Conservation (phyloP, 768 basidiomycete genomes). For the Cystofilobasidium bisporidii region DNA sequence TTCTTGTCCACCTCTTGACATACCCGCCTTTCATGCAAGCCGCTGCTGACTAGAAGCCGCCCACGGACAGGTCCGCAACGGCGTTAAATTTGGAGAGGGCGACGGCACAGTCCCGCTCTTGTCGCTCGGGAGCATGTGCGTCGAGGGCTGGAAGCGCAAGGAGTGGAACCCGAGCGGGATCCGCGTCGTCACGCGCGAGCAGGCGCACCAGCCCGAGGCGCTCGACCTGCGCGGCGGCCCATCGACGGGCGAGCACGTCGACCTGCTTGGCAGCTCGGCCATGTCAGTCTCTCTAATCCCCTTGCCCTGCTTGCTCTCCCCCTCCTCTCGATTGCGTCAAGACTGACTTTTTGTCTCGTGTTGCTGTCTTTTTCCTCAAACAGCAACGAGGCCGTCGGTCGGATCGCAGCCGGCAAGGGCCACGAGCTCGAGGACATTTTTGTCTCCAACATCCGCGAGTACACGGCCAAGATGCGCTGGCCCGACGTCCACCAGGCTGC, state of each 20-base stretch:
- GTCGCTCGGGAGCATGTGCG: conserved; percentile 81
- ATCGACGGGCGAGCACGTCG: conserved; percentile 73
- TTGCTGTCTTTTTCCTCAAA: no score
- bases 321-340: background rate
- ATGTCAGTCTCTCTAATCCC: background rate
- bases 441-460: conserved; percentile 69
- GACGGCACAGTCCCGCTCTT: conserved; percentile 62
- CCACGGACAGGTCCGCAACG: conserved; percentile 53
- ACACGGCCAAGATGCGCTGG: conserved; percentile 66
- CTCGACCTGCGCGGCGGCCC: conserved; percentile 77
- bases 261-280: conserved; percentile 60
- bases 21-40: no score
- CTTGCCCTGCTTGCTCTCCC: background rate
- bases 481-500: background rate
- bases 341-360: no score
- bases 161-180: conserved; percentile 91
- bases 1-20: background rate
- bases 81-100: conserved; percentile 87
- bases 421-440: conserved; percentile 52
- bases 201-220: conserved; percentile 67
- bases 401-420: conserved; percentile 70
- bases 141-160: conserved; percentile 81
- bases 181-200: conserved; percentile 74
- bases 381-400: conserved; percentile 80
- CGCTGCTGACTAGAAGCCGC: background rate